Evolutionary conservation across 306 rosid species (phyloP), one percentile per base, ranked within the genome.

Genomic region (Notholithocarpus densiflorus): DNA sequence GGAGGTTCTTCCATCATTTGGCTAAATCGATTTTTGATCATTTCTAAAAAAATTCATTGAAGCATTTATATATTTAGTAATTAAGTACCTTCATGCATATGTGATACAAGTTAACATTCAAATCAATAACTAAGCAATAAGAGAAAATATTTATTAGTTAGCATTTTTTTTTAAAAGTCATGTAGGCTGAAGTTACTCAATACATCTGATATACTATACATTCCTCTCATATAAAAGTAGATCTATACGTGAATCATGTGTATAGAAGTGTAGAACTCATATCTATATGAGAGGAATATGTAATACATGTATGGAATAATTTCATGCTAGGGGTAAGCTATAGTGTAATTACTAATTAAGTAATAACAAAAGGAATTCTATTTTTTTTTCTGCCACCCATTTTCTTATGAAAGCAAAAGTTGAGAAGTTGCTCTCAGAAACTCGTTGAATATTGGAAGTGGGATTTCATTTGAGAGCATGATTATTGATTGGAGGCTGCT

Each of bases 401-500:
- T n/a, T 71, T 3, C 20, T 48, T 29, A 72, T 6, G 23, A 26
- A 51, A 51, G 82, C 52, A 71, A 77, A 68, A 68, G 26, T 74
- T 45, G 73, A 68, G 68, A 76, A 69, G 81, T 84, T 69, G 81
- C 72, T 72, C 71, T 85, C 83, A 45, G 10, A 54, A 77, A 32
- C 26, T 80, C 40, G 79, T 77, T 82, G 81, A 80, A 78, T 17
- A 21, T 56, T 26, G 19, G 14, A 76, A 17, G 71, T 66, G 31
- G 43, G 79, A 74, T 75, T 66, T 29, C 70, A 70, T 61, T 77
- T n/a, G 40, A 73, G 76, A 79, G 80, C 74, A 80, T 78, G 34
- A 65, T 43, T 40, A 40, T 40, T 40, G 45, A 40, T 8, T 40
- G 45, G 66, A 27, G 59, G 80, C 76, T 70, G 24, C 40, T 62